Conservation (phyloP, 768 basidiomycete genomes). For the Pleurotus platypus region DNA sequence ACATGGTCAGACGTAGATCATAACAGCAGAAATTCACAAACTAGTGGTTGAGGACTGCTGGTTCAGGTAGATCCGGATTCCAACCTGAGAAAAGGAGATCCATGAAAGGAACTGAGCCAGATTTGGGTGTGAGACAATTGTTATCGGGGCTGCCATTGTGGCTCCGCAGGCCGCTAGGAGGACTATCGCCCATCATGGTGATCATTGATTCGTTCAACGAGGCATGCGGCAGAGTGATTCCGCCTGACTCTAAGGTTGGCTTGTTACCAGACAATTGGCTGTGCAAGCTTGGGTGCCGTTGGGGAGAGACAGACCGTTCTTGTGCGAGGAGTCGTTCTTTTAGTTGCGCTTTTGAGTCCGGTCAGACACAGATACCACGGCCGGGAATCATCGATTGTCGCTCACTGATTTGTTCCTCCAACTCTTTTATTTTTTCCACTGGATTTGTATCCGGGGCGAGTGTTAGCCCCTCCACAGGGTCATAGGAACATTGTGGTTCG, state of each 20-base stretch:
- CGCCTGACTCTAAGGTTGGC: conserved; percentile 25
- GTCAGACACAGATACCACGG: not conserved
- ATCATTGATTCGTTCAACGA: conserved; percentile 41
- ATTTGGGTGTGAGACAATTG: conserved; percentile 2
- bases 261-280: conserved; percentile 16
- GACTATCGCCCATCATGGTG: conserved; percentile 34
- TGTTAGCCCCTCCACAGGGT: conserved; percentile 78
- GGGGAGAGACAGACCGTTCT: conserved; percentile 38
- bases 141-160: conserved; percentile 36
- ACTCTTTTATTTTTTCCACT: conserved; percentile 68
- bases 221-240: conserved; percentile 41
- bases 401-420: conserved; percentile 77
- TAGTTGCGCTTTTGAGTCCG: conserved; percentile 45
- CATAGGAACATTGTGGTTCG: conserved; percentile 82
- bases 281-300: conserved; percentile 18
- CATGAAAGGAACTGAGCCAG: conserved; percentile 38
- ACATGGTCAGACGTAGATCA: no score
- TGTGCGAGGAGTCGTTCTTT: conserved; percentile 61
- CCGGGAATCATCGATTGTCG: not conserved
- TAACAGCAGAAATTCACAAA: conserved; percentile 33
- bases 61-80: conserved; percentile 84
- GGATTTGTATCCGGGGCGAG: conserved; percentile 78
- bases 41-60: conserved; percentile 71
- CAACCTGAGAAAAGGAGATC: conserved; percentile 74
- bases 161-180: conserved; percentile 31